phyloP scores from a whole-genome alignment of 2,329 filamentous ascomycete species.

The Sporothrix brunneoviolacea region DNA sequence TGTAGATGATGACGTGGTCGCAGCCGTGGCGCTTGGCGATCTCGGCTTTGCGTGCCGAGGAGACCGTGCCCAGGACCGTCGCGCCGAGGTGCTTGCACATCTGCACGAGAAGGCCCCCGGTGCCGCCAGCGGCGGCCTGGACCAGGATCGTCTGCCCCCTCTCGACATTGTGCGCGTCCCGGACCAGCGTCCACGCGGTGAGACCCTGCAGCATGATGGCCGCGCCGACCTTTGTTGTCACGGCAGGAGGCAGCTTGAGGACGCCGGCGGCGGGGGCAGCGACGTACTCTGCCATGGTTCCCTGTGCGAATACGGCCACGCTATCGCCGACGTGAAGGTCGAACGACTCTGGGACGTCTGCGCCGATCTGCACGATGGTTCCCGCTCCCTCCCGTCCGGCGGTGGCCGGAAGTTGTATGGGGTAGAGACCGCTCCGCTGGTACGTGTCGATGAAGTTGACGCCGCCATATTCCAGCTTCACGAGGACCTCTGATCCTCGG shows the following conservation, averaged over 20 bases:
- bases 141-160: conserved; percentile 56
- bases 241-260: conserved; percentile 59
- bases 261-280: no score
- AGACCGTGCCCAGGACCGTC: conserved; percentile 72
- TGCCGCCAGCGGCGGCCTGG: conserved; percentile 79
- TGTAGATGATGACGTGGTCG: conserved; percentile 66
- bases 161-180: conserved; percentile 48
- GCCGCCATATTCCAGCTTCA: conserved; percentile 72
- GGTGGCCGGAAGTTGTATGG: no score
- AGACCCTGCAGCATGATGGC: conserved; percentile 71
- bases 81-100: conserved; percentile 67
- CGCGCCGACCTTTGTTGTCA: conserved; percentile 57
- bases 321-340: conserved; percentile 33
- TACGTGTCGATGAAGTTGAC: conserved; percentile 83
- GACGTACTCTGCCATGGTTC: no score
- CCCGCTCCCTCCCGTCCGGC: conserved; percentile 19
- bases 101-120: conserved; percentile 70
- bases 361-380: conserved; percentile 15
- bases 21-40: conserved; percentile 66
- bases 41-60: conserved; percentile 64
- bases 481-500: conserved; percentile 49
- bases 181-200: conserved; percentile 71
- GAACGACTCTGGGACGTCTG: conserved; percentile 13
- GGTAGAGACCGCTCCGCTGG: conserved; percentile 21
- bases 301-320: no score